Base-by-base conservation (phyloP, 225 moss, liverwort and hornwort genomes). In the Straminergon stramineum region DNA sequence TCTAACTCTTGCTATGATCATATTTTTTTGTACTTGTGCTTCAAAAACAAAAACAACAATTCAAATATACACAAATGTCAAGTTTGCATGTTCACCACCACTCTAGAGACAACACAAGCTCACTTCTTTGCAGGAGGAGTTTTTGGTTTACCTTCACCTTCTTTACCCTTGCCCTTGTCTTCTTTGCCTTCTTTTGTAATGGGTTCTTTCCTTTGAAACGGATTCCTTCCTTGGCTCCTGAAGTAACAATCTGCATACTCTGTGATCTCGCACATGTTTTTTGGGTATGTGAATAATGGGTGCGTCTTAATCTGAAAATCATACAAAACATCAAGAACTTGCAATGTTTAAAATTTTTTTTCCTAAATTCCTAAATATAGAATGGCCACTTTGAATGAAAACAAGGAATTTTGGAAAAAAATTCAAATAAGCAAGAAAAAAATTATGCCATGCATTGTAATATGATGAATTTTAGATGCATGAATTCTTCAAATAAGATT, bases 181-280 rank as follows among this genome's bases (percentile, higher is more conserved):
- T 88, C 87, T 76, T 87, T 91, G 9, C 69, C 39, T 62, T 89
- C 81, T 90, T 81, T 90, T 26, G 86, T 86, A 3, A 88, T 91
- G 55, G 90, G 83, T 39, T 87, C 86, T 34, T 62, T 94, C 27
- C 9, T 88, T 74, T 90, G 91, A 64, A 94, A 94, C 3, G 93
- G 94, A 75, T 93, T 93, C 67, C 67, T 86, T 10, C 92, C 92
- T 87, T 92, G 91, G 45, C 91, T 93, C 39, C 30, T 87, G 11
- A 23, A 93, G 27, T 94, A 94, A 39, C 78, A 84, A 91, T 92
- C 27, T 14, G 90, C 93, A 56, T 94, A 94, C 32, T 84, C 66
- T 1, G 93, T 93, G 18, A 94, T 90, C 79, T 94, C 88, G 1
- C 91, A 93, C 76, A 84, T 92, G 56, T 86, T 86, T 67, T 91